Evolutionary conservation across 2,329 filamentous ascomycete genomes (phyloP).

Genomic region (Colletotrichum brevisporum): DNA sequence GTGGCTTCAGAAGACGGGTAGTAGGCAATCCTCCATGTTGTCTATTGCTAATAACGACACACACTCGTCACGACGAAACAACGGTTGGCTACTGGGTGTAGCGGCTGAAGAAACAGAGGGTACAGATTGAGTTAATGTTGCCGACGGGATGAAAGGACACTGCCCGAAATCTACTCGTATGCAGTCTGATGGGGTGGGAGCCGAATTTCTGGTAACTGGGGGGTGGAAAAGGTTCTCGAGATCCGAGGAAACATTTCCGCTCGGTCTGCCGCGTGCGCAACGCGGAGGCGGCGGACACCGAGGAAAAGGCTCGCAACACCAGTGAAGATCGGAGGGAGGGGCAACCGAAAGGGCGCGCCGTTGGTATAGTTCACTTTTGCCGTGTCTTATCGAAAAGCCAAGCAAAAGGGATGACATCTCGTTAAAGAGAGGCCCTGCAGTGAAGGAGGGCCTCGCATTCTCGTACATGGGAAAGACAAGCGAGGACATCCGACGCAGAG

Average conservation of each 20-base stretch:
- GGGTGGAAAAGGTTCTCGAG: not conserved
- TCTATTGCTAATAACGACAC: not conserved
- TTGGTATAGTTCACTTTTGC: not conserved
- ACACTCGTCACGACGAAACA: no score
- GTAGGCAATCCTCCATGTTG: not conserved
- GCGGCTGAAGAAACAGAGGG: no score
- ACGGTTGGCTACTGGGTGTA: no score
- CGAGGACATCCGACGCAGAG: no score
- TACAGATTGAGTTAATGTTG: not conserved
- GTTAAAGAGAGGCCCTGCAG: not conserved
- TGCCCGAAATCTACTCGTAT: not conserved
- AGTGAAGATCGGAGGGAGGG: not conserved
- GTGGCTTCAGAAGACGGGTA: not conserved
- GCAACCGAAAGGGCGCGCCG: not conserved
- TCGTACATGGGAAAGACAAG: not conserved
- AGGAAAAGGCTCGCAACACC: not conserved
- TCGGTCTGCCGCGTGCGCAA: not conserved
- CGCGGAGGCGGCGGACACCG: not conserved
- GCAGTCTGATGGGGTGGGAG: not conserved
- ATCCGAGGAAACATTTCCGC: slow-evolving; percentile 2
- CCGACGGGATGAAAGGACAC: not conserved
- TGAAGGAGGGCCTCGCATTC: not conserved
- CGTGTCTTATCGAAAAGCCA: not conserved
- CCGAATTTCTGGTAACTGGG: not conserved
- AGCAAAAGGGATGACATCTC: not conserved